These are phyloP conservation scores for Carex pumila DNA, from an alignment of 176 grass and related monocot genomes.

Conservation along the genomic window DNA sequence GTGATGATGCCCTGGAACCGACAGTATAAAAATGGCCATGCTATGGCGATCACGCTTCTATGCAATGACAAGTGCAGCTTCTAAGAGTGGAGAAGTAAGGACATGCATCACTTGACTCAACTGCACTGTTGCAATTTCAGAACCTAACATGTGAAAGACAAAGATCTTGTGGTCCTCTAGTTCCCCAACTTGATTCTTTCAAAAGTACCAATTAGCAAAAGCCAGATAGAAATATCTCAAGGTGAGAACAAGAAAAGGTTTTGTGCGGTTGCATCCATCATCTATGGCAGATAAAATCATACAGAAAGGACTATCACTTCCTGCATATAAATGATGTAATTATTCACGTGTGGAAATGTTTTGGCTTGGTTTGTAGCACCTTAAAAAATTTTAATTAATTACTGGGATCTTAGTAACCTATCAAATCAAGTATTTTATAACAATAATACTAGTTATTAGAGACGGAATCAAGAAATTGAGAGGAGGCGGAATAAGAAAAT, in stretches of 20 bases:
- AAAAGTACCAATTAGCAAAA: neutral
- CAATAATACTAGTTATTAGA: too few species aligned
- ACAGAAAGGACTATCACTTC: neutral
- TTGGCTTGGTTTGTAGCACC: neutral
- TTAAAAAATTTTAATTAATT: too few species aligned
- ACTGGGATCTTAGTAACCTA: too few species aligned
- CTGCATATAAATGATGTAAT: neutral
- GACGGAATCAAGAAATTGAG: too few species aligned
- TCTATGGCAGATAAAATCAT: neutral
- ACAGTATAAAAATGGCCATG: conserved; percentile 19
- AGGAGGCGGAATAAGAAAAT: too few species aligned
- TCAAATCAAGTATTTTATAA: too few species aligned
- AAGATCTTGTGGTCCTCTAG: conserved; percentile 16
- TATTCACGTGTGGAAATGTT: neutral
- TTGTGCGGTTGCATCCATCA: neutral
- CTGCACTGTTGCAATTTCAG: conserved; percentile 14
- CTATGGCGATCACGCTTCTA: conserved; percentile 12
- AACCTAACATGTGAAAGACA: conserved; percentile 15
- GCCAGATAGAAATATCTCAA: neutral
- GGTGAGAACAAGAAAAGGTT: neutral
- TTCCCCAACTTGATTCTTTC: conserved; percentile 22
- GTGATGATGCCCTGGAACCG: conserved; percentile 8
- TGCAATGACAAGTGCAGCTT: conserved; percentile 2
- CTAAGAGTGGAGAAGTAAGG: conserved; percentile 12
- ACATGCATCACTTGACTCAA: conserved; percentile 20